These are phyloP conservation scores for Viola pubescens DNA, from an alignment of 441 rosid species.

Conservation along the genomic window DNA sequence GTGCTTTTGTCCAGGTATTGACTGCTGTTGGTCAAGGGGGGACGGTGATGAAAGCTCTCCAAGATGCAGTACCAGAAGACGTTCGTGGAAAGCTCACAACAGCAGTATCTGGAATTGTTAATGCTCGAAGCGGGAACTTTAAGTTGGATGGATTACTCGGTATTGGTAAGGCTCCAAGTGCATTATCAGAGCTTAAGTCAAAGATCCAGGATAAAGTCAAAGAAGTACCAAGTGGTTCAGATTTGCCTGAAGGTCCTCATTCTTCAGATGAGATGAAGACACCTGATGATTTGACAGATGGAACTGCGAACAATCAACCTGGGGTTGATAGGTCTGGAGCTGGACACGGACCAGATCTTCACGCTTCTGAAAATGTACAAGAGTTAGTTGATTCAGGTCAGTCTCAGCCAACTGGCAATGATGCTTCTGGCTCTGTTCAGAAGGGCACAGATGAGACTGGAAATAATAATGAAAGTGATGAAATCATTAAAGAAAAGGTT, in stretches of 20 bases:
- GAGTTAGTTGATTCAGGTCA: constrained; percentile 31
- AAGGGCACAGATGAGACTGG: constrained; percentile 34
- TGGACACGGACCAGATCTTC: constrained; percentile 31
- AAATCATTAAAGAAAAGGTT: constrained; percentile 32
- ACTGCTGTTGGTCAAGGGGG: constrained; percentile 86
- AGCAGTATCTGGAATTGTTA: constrained; percentile 59
- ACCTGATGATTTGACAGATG: constrained; percentile 35
- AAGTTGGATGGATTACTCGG: constrained; percentile 43
- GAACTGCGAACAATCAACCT: constrained; percentile 26
- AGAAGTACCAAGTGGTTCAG: constrained; percentile 30
- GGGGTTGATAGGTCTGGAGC: constrained; percentile 28
- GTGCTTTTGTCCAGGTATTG: constrained; percentile 54
- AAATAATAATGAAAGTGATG: constrained; percentile 32
- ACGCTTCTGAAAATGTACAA: constrained; percentile 31
- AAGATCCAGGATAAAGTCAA: constrained; percentile 34
- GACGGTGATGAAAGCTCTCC: constrained; percentile 71
- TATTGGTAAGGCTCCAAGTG: constrained; percentile 31
- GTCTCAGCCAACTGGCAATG: constrained; percentile 28
- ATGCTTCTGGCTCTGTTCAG: constrained; percentile 27
- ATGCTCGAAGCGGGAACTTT: constrained; percentile 42
- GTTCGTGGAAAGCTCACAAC: constrained; percentile 78
- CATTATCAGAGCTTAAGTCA: constrained; percentile 30
- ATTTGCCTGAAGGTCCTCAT: constrained; percentile 28
- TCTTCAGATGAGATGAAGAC: constrained; percentile 37
- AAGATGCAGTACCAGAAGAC: constrained; percentile 93